Evolutionary conservation across 2,329 filamentous ascomycete species (phyloP).

Genomic region (Fusarium multiceps): DNA sequence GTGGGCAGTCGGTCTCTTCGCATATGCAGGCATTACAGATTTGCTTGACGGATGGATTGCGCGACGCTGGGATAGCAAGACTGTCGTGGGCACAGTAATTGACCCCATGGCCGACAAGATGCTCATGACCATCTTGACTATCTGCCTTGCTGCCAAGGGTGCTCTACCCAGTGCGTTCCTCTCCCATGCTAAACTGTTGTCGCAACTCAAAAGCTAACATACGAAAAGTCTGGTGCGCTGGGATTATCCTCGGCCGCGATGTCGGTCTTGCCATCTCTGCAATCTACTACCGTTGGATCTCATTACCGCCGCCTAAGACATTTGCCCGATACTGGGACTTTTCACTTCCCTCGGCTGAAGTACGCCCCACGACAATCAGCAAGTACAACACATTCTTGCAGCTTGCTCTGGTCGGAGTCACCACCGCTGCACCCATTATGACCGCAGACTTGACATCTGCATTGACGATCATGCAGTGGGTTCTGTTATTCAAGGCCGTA

Average conservation of each 20-base stretch:
- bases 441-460: constrained; percentile 65
- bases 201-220: constrained; percentile 1
- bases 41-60: constrained; percentile 95
- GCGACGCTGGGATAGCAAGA: constrained; percentile 85
- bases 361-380: constrained; percentile 83
- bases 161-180: constrained; percentile 75
- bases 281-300: constrained; percentile 96
- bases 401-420: constrained; percentile 84
- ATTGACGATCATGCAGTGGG: constrained; percentile 73
- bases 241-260: constrained; percentile 91
- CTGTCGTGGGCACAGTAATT: constrained; percentile 93
- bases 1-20: constrained; percentile 85
- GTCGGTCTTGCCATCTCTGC: constrained; percentile 84
- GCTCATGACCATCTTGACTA: constrained; percentile 92
- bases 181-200: neutral
- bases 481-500: constrained; percentile 26
- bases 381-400: constrained; percentile 96
- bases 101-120: constrained; percentile 98
- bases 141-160: constrained; percentile 85
- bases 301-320: constrained; percentile 91
- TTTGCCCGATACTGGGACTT: constrained; percentile 97
- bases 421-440: constrained; percentile 82
- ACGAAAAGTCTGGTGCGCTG: constrained; percentile 80
- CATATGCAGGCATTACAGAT: constrained; percentile 91
- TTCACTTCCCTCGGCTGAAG: constrained; percentile 86